Evolutionary conservation across 1,284 basidiomycete species (phyloP).

Genomic region (Amylostereum chailletii): DNA sequence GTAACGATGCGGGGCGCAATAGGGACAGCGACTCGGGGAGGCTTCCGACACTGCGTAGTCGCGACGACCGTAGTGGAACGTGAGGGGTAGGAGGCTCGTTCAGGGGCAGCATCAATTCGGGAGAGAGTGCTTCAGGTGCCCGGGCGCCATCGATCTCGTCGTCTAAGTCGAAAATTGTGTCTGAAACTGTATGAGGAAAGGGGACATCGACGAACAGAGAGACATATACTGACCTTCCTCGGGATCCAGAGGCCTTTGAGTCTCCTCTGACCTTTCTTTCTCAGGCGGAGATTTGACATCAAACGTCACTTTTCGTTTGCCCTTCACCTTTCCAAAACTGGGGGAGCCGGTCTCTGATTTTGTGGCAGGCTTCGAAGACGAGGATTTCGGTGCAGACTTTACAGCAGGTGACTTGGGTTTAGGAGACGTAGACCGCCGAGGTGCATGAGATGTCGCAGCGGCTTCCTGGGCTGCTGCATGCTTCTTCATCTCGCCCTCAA

Average conservation of each 20-base stretch:
- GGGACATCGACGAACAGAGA: neutral
- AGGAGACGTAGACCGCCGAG: too few relatives aligned
- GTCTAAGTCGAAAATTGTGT: slow-evolving; percentile 63
- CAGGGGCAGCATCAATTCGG: slow-evolving; percentile 10
- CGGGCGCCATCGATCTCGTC: slow-evolving; percentile 28
- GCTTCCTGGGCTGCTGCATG: slow-evolving; percentile 5
- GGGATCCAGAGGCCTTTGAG: slow-evolving; percentile 19
- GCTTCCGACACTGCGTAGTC: slow-evolving; percentile 22
- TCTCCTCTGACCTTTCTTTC: slow-evolving; percentile 26
- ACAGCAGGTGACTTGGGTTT: too few relatives aligned
- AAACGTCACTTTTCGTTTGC: slow-evolving; percentile 66
- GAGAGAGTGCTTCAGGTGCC: slow-evolving; percentile 8
- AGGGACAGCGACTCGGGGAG: slow-evolving; percentile 48
- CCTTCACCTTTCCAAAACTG: slow-evolving; percentile 26
- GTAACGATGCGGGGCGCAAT: slow-evolving; percentile 61
- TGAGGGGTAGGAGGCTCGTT: slow-evolving; percentile 13
- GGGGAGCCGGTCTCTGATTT: neutral
- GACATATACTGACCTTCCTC: slow-evolving; percentile 20
- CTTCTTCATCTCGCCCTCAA: slow-evolving; percentile 50
- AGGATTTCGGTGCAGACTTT: too few relatives aligned
- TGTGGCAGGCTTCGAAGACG: too few relatives aligned
- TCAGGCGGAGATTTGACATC: slow-evolving; percentile 49
- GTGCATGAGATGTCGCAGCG: neutral
- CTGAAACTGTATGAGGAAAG: slow-evolving; percentile 22
- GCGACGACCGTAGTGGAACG: slow-evolving; percentile 14